Base-by-base conservation (phyloP, 2,329 filamentous ascomycete species). In the Aspergillus alliaceus region DNA sequence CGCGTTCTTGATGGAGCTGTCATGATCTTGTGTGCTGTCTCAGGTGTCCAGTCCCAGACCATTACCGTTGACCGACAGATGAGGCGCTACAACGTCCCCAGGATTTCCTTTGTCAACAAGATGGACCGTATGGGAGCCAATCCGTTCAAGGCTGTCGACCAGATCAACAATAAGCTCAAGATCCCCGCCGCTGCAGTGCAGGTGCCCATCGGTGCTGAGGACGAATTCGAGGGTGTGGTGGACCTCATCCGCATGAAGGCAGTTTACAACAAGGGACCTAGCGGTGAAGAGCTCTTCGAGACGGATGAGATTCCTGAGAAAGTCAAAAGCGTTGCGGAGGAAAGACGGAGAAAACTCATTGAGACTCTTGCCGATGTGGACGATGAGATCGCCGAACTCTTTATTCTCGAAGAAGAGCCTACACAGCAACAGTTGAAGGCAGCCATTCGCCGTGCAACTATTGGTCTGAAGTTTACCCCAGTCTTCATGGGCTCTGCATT, bases 121-220 rank as follows among this genome's bases (percentile, higher is more conserved):
- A 98, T 99, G 93, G 95, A 99, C 72, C 89, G 95, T 64, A 97
- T 97, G 90, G 95, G 95, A 59, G 91, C 95, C 63, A 98, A 99
- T 73, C 95, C 95, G 8, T 99, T 93, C 86, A 97, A 96, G 79
- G 93, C 92, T 8, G 87, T 99, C 56, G 93, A 99, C 39, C 93
- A 97, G 79, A 98, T 99, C 82, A 97, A 96, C 80, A 85, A 88
- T 69, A 99, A 99, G 79, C 85, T 99, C 61, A 93, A 93, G 79
- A 89, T 98, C 53, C 88, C 90, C 31, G 95, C 95, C 32, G 95
- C 95, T 12, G 95, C 95, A 18, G 84, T 99, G 42, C 95, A 99
- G 77, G 87, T 99, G 24, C 95, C 95, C 9, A 97, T 99, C 66
- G 95, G 95, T 58, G 82, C 86, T 25, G 95, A 99, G 76, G 92